Evolutionary conservation across 352 stramenopile genomes (phyloP).

Genomic region (Phytopythium sindhum): DNA sequence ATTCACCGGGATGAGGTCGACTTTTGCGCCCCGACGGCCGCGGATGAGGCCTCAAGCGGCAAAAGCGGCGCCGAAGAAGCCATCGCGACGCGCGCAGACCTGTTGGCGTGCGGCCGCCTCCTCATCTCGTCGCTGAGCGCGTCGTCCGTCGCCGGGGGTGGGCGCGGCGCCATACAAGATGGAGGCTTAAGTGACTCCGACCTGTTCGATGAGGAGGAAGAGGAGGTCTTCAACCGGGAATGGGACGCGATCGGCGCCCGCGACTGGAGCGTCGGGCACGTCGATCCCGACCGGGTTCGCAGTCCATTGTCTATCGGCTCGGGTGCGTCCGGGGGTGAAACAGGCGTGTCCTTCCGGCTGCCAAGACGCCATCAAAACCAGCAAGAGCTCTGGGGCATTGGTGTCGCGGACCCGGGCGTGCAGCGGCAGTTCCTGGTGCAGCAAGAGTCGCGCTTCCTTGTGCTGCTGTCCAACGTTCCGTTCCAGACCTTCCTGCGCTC

Average conservation of each 20-base stretch:
- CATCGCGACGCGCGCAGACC: constrained; percentile 10
- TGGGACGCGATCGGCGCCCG: constrained; percentile 37
- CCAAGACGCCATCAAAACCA: constrained; percentile 15
- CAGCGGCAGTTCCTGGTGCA: constrained; percentile 35
- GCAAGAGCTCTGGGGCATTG: constrained; percentile 39
- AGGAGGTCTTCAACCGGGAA: constrained; percentile 74
- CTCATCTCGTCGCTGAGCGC: constrained; percentile 21
- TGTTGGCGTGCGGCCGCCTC: constrained; percentile 21
- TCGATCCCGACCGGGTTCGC: not conserved
- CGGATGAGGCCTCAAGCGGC: not conserved
- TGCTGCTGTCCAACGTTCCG: constrained; percentile 43
- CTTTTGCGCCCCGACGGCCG: constrained; percentile 13
- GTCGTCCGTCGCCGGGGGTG: constrained; percentile 6
- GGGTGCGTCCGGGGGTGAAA: constrained; percentile 5
- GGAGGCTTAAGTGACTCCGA: constrained; percentile 16
- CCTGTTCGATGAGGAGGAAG: constrained; percentile 39
- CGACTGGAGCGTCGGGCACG: constrained; percentile 17
- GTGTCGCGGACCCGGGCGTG: constrained; percentile 35
- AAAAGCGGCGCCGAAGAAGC: not conserved
- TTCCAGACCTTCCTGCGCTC: constrained; percentile 39
- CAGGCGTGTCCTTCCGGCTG: constrained; percentile 52
- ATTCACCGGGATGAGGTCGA: constrained; percentile 25
- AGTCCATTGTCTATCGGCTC: not conserved
- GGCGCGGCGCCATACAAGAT: constrained; percentile 17
- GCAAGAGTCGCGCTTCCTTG: constrained; percentile 45